phyloP scores from a whole-genome alignment of 163 green algal species.

The Chlorella variabilis region DNA sequence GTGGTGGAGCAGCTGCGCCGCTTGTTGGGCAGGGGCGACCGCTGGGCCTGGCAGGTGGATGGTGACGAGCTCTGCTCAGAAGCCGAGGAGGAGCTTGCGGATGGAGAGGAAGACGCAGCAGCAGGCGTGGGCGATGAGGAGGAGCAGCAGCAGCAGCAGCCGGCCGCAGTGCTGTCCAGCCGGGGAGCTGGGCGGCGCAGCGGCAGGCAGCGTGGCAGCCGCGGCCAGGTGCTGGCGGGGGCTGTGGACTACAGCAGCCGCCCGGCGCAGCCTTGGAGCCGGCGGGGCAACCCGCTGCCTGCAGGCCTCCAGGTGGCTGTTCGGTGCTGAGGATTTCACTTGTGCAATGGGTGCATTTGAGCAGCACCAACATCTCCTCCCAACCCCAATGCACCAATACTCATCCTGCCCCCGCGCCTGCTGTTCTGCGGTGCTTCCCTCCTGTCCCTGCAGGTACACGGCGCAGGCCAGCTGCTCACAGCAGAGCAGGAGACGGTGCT shows the following conservation, averaged over 20 bases:
- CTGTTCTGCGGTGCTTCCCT: no score
- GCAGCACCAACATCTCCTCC: no score
- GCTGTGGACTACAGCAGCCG: background rate
- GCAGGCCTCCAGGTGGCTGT: background rate
- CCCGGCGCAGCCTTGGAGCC: background rate
- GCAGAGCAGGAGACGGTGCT: slow-evolving; percentile 7
- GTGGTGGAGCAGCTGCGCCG: background rate
- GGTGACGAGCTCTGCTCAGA: background rate
- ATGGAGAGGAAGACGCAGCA: background rate
- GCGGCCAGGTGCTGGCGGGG: background rate
- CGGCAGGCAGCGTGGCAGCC: background rate
- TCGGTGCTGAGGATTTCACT: no score
- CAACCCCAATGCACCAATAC: no score
- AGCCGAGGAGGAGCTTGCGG: background rate
- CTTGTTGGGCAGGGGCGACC: background rate
- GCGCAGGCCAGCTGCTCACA: background rate
- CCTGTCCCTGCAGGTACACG: background rate
- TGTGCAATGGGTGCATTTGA: no score
- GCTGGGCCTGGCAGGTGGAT: slow-evolving; percentile 24
- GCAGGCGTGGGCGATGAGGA: background rate
- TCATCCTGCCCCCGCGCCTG: no score
- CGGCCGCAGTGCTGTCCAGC: background rate
- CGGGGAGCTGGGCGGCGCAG: background rate
- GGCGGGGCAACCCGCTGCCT: background rate
- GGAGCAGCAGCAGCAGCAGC: background rate